These are phyloP conservation scores for Hanseniaspora lachancei DNA, from an alignment of 805 yeast species.

Conservation along the genomic window DNA sequence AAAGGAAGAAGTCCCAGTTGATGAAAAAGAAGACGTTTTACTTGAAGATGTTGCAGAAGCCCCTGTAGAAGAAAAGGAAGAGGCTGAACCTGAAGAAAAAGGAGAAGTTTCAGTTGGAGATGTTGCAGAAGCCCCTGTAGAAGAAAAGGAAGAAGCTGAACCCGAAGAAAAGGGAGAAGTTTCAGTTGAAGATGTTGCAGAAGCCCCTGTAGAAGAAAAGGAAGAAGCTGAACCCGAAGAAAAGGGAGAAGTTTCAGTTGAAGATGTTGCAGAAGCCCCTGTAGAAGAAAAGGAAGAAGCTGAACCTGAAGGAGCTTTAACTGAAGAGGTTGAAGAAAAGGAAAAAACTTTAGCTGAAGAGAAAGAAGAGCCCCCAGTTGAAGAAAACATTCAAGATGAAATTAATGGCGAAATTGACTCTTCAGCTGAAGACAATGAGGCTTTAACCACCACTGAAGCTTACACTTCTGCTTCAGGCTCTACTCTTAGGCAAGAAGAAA, in stretches of 20 bases:
- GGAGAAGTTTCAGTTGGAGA: neutral
- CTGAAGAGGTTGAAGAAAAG: neutral
- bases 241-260: constrained; percentile 6
- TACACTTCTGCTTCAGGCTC: constrained; percentile 1
- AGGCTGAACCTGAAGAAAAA: neutral
- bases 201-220: neutral
- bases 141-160: constrained; percentile 8
- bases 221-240: constrained; percentile 11
- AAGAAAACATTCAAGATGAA: neutral
- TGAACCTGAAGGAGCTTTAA: neutral
- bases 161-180: constrained; percentile 7
- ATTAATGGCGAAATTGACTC: neutral
- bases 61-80: too few relatives aligned
- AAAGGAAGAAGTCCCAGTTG: too few relatives aligned
- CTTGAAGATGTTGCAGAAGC: too few relatives aligned
- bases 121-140: too few relatives aligned
- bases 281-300: constrained; percentile 32
- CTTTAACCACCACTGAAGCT: neutral
- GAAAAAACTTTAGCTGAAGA: neutral
- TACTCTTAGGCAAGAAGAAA: constrained; percentile 15
- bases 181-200: constrained; percentile 12
- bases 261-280: constrained; percentile 6
- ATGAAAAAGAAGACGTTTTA: too few relatives aligned
- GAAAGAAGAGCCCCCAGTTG: neutral
- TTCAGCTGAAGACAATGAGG: neutral